These are phyloP conservation scores for Cerioporus squamosus DNA, from an alignment of 1,284 basidiomycete species.

Conservation along the genomic window DNA sequence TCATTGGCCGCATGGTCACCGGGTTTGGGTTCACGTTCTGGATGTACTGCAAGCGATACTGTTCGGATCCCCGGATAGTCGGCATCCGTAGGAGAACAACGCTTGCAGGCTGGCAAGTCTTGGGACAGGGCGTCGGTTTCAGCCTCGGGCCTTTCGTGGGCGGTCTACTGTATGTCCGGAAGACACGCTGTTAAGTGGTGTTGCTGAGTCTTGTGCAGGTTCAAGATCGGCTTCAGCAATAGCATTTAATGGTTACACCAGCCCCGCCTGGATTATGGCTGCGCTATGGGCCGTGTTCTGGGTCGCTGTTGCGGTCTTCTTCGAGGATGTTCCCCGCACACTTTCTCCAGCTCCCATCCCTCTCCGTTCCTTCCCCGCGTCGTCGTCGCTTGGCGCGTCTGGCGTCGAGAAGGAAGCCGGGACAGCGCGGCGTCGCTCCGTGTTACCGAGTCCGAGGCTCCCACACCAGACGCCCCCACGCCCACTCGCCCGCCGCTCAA, in stretches of 20 bases:
- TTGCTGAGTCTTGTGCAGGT: constrained; percentile 18
- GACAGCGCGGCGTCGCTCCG: constrained; percentile 1
- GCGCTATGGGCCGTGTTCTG: constrained; percentile 58
- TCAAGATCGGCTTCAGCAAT: constrained; percentile 35
- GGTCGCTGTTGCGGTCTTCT: constrained; percentile 45
- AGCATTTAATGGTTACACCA: constrained; percentile 68
- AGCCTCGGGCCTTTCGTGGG: constrained; percentile 69
- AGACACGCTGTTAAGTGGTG: not conserved
- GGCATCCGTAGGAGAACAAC: constrained; percentile 67
- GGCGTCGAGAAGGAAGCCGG: constrained; percentile 7
- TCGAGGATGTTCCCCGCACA: constrained; percentile 51
- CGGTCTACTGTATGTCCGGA: constrained; percentile 47
- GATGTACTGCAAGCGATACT: constrained; percentile 63
- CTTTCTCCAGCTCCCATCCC: constrained; percentile 2
- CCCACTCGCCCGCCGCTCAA: not conserved
- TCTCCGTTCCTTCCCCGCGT: constrained; percentile 8
- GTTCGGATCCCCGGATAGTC: constrained; percentile 68
- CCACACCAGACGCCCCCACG: not conserved
- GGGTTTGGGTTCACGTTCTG: constrained; percentile 53
- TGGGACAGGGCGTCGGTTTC: constrained; percentile 68
- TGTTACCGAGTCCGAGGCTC: constrained; percentile 6
- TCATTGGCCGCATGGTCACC: constrained; percentile 50
- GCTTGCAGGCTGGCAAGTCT: constrained; percentile 64
- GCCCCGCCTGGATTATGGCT: constrained; percentile 72
- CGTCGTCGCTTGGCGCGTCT: not conserved